These are phyloP conservation scores for Larix sibirica DNA, from an alignment of 83 land plant species.

Conservation along the genomic window DNA sequence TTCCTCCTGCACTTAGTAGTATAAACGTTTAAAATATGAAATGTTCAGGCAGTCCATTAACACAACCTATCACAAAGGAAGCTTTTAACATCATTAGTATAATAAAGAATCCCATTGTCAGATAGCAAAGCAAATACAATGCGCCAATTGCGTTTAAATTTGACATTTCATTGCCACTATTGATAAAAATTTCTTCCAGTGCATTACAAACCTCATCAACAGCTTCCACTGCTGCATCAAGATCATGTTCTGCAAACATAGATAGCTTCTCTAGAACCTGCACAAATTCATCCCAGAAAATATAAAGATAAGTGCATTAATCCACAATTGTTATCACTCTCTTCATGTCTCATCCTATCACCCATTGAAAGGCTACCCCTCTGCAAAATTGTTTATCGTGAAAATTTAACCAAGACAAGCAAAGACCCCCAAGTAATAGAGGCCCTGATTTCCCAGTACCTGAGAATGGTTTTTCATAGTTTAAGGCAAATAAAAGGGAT, in stretches of 20 bases:
- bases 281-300: background rate
- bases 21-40: background rate
- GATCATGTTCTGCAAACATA: slow-evolving; percentile 67
- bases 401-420: background rate
- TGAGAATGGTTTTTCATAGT: background rate
- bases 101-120: background rate
- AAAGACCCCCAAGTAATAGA: background rate
- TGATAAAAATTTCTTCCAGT: background rate
- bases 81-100: background rate
- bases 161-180: background rate
- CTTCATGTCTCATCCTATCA: background rate
- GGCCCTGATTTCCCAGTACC: background rate
- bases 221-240: slow-evolving; percentile 73
- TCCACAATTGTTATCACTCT: background rate
- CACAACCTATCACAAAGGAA: background rate
- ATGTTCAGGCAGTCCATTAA: background rate
- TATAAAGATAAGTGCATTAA: background rate
- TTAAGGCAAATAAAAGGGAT: background rate
- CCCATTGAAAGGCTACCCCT: background rate
- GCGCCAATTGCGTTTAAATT: too few species aligned
- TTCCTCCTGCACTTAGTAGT: background rate
- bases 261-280: slow-evolving; percentile 73
- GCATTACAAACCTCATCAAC: slow-evolving; percentile 50
- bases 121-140: background rate
- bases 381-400: background rate